phyloP scores from a whole-genome alignment of 345 rosid genomes.

The Jatropha curcas region DNA sequence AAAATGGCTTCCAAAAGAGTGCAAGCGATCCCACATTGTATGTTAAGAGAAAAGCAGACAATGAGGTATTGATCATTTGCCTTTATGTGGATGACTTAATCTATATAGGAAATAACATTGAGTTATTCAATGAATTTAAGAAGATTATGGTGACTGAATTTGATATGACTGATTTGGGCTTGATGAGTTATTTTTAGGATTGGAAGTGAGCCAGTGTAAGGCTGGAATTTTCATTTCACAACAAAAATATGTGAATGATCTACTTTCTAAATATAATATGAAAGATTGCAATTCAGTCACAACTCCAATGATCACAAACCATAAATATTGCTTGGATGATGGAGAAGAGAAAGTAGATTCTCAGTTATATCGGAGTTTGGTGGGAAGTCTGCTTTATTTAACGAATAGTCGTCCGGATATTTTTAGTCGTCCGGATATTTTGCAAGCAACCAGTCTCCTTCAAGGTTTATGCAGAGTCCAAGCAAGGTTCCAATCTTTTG shows the following conservation, averaged over 20 bases:
- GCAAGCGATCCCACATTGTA: background rate
- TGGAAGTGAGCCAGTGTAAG: background rate
- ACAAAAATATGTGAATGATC: background rate
- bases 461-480: conserved; percentile 14
- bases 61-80: background rate
- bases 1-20: background rate
- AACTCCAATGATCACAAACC: background rate
- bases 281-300: background rate
- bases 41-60: background rate
- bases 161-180: background rate
- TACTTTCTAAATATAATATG: background rate
- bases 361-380: background rate
- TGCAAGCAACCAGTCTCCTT: background rate
- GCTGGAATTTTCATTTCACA: background rate
- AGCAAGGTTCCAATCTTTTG: background rate
- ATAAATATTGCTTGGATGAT: conserved; percentile 5
- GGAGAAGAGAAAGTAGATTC: background rate
- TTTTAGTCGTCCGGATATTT: background rate
- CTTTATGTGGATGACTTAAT: background rate
- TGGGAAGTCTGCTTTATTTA: background rate
- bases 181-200: too few relatives aligned
- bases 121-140: background rate
- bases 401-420: background rate
- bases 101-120: background rate
- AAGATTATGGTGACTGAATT: background rate